phyloP scores from a whole-genome alignment of 2,329 filamentous ascomycete genomes.

The Tolypocladium tundrense region DNA sequence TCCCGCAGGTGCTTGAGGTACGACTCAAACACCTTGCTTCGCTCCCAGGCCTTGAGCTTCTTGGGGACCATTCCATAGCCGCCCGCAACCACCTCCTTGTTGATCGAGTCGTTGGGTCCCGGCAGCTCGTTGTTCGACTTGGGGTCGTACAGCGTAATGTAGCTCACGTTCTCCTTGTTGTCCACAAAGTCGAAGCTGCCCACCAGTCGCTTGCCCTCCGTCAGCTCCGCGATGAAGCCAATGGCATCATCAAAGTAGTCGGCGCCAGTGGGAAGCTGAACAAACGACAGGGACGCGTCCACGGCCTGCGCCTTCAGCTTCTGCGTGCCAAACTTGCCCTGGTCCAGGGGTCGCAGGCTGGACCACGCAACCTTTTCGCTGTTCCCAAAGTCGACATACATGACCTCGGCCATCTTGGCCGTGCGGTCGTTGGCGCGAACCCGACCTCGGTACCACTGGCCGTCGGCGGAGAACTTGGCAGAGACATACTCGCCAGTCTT shows the following conservation, averaged over 20 bases:
- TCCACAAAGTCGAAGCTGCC: constrained; percentile 84
- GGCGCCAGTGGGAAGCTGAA: constrained; percentile 72
- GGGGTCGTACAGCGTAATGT: constrained; percentile 81
- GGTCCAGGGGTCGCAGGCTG: constrained; percentile 68
- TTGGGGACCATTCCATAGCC: constrained; percentile 85
- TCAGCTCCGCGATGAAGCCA: constrained; percentile 62
- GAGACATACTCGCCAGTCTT: constrained; percentile 89
- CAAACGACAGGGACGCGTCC: constrained; percentile 77
- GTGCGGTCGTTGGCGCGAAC: constrained; percentile 89
- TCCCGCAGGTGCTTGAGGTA: constrained; percentile 63
- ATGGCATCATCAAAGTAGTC: constrained; percentile 81
- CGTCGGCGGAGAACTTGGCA: constrained; percentile 80
- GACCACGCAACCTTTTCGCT: constrained; percentile 81
- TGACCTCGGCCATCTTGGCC: constrained; percentile 76
- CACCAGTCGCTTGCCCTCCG: constrained; percentile 67
- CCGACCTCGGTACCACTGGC: constrained; percentile 88
- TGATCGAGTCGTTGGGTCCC: constrained; percentile 68
- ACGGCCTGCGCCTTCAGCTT: constrained; percentile 80
- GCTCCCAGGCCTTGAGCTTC: constrained; percentile 89
- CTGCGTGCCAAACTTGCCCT: constrained; percentile 66
- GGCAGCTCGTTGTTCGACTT: constrained; percentile 44
- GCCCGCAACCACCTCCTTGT: constrained; percentile 73
- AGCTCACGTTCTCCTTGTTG: constrained; percentile 66
- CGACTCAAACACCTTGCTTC: constrained; percentile 55
- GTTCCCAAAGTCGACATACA: constrained; percentile 97